Conservation (phyloP, 805 yeast genomes). For the Saccharomyces paradoxus region DNA sequence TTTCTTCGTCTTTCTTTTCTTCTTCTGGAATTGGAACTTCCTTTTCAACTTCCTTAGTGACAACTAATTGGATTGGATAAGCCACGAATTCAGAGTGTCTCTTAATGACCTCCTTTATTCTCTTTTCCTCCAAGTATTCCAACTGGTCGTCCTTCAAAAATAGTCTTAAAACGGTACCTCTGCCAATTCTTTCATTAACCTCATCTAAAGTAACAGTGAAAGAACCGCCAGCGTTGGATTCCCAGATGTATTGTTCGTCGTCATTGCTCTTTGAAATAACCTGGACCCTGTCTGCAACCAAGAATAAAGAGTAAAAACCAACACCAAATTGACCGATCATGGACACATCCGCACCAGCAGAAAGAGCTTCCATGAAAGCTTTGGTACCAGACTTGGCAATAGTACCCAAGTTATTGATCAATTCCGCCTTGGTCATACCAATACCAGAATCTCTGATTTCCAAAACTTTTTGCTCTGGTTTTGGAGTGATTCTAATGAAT, state of each 20-base stretch:
- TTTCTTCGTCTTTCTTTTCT: conserved; percentile 24
- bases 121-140: conserved; percentile 98
- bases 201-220: conserved; percentile 92
- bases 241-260: conserved; percentile 99
- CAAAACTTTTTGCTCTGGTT: conserved; percentile 84
- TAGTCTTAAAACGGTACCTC: conserved; percentile 94
- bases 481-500: conserved; percentile 95
- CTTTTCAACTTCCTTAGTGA: conserved; percentile 97
- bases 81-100: conserved; percentile 99
- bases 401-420: conserved; percentile 98
- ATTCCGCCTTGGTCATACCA: conserved; percentile 99
- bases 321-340: conserved; percentile 99
- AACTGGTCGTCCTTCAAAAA: conserved; percentile 98
- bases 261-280: conserved; percentile 97
- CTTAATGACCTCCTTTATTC: conserved; percentile 98
- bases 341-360: conserved; percentile 99
- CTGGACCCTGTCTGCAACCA: conserved; percentile 98
- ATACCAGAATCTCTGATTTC: conserved; percentile 99
- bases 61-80: conserved; percentile 97
- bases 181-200: conserved; percentile 72
- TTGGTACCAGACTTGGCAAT: conserved; percentile 99
- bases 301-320: conserved; percentile 98
- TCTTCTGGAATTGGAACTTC: conserved; percentile 83
- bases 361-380: conserved; percentile 98
- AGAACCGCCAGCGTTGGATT: conserved; percentile 99